phyloP scores from a whole-genome alignment of 2,329 filamentous ascomycete genomes.

The Pseudogymnoascus sp. region DNA sequence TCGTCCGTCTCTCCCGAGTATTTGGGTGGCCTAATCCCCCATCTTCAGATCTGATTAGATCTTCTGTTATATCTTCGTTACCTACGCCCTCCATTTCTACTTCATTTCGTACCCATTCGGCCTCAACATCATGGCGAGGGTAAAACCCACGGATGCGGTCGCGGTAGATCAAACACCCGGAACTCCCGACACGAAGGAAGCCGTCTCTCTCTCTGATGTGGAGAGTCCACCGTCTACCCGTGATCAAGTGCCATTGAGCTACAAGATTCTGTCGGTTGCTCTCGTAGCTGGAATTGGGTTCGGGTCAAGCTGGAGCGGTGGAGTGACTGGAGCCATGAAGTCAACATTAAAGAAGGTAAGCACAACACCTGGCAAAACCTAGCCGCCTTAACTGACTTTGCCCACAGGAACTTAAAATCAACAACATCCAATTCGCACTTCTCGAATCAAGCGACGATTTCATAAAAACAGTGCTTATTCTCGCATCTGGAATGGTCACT shows the following conservation, averaged over 20 bases:
- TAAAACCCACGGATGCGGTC: not conserved
- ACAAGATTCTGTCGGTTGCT: constrained; percentile 38
- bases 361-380: constrained; percentile 1
- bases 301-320: constrained; percentile 52
- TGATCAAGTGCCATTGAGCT: constrained; percentile 19
- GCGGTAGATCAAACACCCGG: not conserved
- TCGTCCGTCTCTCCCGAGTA: not conserved
- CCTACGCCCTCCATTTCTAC: not conserved
- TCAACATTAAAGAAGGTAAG: constrained; percentile 48
- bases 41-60: not conserved
- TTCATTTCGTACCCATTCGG: not conserved
- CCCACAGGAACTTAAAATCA: constrained; percentile 44
- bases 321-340: constrained; percentile 54
- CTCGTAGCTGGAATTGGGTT: constrained; percentile 50
- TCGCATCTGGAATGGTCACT: constrained; percentile 48
- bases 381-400: not conserved
- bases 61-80: not conserved
- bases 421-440: constrained; percentile 52
- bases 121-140: not conserved
- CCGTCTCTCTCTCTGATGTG: not conserved
- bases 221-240: not conserved
- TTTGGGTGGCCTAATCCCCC: not conserved
- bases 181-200: not conserved
- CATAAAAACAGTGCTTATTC: constrained; percentile 50
- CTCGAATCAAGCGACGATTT: constrained; percentile 56